Conservation (phyloP, 2,329 filamentous ascomycete genomes). For the Neopestalotiopsis sp. region DNA sequence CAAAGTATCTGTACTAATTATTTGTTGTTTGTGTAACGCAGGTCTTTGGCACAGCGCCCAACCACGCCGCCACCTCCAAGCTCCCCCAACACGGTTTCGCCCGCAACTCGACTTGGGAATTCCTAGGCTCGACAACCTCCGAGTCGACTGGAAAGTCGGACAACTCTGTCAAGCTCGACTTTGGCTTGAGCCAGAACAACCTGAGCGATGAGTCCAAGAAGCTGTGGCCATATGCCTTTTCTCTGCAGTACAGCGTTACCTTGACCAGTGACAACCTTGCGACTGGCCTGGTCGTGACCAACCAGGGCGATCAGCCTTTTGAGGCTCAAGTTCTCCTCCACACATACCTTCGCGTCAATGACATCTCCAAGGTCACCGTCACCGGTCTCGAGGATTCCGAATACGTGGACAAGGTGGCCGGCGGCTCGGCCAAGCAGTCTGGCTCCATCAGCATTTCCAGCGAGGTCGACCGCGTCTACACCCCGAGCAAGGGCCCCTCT, state of each 20-base stretch:
- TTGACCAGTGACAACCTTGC: constrained; percentile 75
- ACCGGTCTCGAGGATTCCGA: constrained; percentile 76
- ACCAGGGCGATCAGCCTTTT: constrained; percentile 81
- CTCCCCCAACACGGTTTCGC: constrained; percentile 96
- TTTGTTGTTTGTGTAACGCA: constrained; percentile 36
- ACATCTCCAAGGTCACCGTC: constrained; percentile 76
- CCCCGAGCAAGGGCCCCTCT: constrained; percentile 65
- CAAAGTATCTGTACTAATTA: constrained; percentile 9
- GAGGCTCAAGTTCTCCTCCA: constrained; percentile 93
- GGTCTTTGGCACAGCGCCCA: constrained; percentile 85
- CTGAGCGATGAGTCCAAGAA: constrained; percentile 71
- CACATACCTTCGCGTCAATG: constrained; percentile 85
- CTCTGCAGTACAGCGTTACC: constrained; percentile 91
- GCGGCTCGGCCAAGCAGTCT: constrained; percentile 67
- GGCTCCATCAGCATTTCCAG: constrained; percentile 70
- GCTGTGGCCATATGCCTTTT: constrained; percentile 87
- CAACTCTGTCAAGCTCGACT: constrained; percentile 88
- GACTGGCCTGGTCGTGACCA: constrained; percentile 85
- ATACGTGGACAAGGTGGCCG: constrained; percentile 84
- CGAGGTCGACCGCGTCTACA: constrained; percentile 91
- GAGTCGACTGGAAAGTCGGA: constrained; percentile 61
- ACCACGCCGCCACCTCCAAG: constrained; percentile 75
- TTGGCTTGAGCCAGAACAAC: constrained; percentile 79
- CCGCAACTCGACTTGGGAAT: constrained; percentile 89
- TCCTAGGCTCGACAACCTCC: constrained; percentile 83